Base-by-base conservation (phyloP, 1,284 basidiomycete species). In the Trametes hirsuta region DNA sequence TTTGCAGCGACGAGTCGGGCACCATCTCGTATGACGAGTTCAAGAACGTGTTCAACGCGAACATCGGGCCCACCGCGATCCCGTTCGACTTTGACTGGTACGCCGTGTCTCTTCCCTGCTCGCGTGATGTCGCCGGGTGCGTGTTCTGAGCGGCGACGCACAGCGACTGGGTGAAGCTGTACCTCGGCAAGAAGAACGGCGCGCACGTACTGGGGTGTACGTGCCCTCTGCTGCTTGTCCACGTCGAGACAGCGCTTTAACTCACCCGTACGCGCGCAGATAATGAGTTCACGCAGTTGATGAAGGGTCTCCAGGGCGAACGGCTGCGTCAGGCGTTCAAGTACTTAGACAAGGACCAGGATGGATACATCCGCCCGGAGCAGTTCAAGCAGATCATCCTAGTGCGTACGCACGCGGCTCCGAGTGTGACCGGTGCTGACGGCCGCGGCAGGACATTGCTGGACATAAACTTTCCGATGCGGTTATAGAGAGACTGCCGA, bases 221-320 rank as follows among this genome's bases (percentile, higher is more conserved):
- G 90, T 82, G 18, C 34, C 35, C 44, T n/a, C n/a, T n/a, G 55
- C 45, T 30, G 36, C 37, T 45, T 54, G 58, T 36, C 45, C 44
- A 15, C 54, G 21, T 49, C 53, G 50, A 41, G 39, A 53, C 45
- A 40, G 24, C 35, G 35, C 58, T 62, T 35, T 66, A 56, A 36
- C 47, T 39, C 42, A 49, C 21, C 4, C 54, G 40, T 46, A 34
- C 44, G 47, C 21, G 30, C 6, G 25, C 66, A 95, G 93, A 95
- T 78, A 90, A 91, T 73, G 95, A 97, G 77, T 97, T 97, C 77
- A 97, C 94, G 37, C 93, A 94, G 77, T 79, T 98, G 64, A 97
- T 98, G 94, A 97, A 97, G 77, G 95, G 94, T 46, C 84, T 97
- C 62, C 95, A 97, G 79, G 95, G 95, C 69, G 95, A 98, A 76